These are phyloP conservation scores for Phytophthora citrophthora DNA, from an alignment of 352 stramenopile species.

Conservation along the genomic window DNA sequence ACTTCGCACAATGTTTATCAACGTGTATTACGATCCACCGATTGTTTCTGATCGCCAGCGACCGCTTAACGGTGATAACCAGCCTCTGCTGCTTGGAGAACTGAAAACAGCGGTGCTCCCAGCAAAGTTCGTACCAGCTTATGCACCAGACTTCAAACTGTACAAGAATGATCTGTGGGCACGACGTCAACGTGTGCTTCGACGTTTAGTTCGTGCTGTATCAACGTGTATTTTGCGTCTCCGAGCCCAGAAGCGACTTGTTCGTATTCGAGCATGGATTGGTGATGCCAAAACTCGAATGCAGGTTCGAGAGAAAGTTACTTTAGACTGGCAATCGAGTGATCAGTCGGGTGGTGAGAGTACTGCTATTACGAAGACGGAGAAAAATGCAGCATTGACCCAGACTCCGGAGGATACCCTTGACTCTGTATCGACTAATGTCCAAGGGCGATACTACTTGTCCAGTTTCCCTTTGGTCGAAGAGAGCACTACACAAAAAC, in stretches of 20 bases:
- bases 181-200: constrained; percentile 66
- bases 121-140: constrained; percentile 40
- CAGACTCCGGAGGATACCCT: neutral
- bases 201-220: constrained; percentile 73
- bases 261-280: constrained; percentile 64
- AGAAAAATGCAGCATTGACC: neutral
- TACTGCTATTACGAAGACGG: neutral
- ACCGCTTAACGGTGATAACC: constrained; percentile 5
- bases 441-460: constrained; percentile 31
- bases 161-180: constrained; percentile 91
- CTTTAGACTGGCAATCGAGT: constrained; percentile 49
- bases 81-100: constrained; percentile 23
- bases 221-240: constrained; percentile 76
- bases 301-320: constrained; percentile 71
- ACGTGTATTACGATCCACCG: constrained; percentile 27
- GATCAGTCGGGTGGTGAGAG: constrained; percentile 1
- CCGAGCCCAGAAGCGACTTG: constrained; percentile 66
- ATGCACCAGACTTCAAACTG: constrained; percentile 76
- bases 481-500: constrained; percentile 50
- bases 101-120: constrained; percentile 49
- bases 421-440: constrained; percentile 5
- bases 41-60: constrained; percentile 20
- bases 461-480: constrained; percentile 69
- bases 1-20: constrained; percentile 48
- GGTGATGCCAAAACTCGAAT: constrained; percentile 43